Evolutionary conservation across 2,329 filamentous ascomycete genomes (phyloP).

Genomic region (Aspergillus sp.): DNA sequence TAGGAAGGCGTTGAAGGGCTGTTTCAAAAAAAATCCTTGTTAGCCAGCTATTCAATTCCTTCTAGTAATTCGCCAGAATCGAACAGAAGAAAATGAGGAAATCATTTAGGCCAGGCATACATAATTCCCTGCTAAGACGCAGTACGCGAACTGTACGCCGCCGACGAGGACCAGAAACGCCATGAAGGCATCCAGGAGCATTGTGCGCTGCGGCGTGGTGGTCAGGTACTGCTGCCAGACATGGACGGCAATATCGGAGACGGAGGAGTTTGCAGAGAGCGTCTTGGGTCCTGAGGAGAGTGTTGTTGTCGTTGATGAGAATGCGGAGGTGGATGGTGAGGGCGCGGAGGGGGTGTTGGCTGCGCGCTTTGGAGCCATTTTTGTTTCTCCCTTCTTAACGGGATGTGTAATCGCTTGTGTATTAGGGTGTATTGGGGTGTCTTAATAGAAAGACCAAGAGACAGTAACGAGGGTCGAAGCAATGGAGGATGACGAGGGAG

Average conservation of each 20-base stretch:
- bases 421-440: neutral
- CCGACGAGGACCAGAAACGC: slow-evolving; percentile 83
- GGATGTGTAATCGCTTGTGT: neutral
- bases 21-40: neutral
- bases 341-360: slow-evolving; percentile 18
- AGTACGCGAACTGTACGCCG: slow-evolving; percentile 91
- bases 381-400: neutral
- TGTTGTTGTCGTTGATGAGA: slow-evolving; percentile 53
- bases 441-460: neutral
- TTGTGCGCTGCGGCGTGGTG: slow-evolving; percentile 84
- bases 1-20: slow-evolving; percentile 99
- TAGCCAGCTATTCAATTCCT: neutral
- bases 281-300: slow-evolving; percentile 41
- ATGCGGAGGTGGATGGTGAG: slow-evolving; percentile 57
- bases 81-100: slow-evolving; percentile 7
- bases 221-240: slow-evolving; percentile 79
- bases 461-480: neutral
- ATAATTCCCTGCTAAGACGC: slow-evolving; percentile 88
- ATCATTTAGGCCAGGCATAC: slow-evolving; percentile 60
- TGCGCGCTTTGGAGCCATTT: slow-evolving; percentile 17
- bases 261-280: slow-evolving; percentile 45
- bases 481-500: neutral
- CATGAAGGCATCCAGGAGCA: slow-evolving; percentile 91
- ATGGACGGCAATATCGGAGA: slow-evolving; percentile 65
- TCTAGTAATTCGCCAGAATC: neutral